Percentiles rank a stretch among this genome's conserved stretches.
These are phyloP conservation scores for Auriscalpium orientale DNA, from an alignment of 768 basidiomycete species.

Conservation along the genomic window DNA sequence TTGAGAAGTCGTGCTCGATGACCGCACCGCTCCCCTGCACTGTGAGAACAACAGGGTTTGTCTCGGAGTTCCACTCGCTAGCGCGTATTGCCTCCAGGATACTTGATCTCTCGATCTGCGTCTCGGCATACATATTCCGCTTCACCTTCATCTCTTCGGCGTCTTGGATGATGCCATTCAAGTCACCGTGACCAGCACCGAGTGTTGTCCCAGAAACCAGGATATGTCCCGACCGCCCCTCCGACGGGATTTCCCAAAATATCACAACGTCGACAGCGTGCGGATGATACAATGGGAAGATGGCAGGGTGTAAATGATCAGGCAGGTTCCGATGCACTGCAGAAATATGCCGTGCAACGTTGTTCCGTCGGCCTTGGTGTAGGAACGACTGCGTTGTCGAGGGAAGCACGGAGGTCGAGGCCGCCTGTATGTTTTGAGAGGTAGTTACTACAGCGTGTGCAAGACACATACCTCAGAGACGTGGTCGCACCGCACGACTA, in stretches of 20 bases:
- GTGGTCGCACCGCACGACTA: conserved; percentile 16
- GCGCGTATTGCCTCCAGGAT: conserved; percentile 58
- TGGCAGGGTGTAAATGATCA: conserved; percentile 34
- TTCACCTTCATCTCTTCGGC: conserved; percentile 58
- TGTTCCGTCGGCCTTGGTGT: conserved; percentile 41
- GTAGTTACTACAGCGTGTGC: too few species aligned
- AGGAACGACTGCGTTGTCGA: conserved; percentile 39
- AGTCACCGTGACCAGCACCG: conserved; percentile 61
- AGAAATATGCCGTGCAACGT: conserved; percentile 28
- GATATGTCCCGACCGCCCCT: conserved; percentile 54
- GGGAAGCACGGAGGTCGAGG: conserved; percentile 15
- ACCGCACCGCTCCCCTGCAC: conserved; percentile 33
- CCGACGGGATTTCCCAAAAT: conserved; percentile 65
- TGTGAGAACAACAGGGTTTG: conserved; percentile 58
- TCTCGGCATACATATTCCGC: conserved; percentile 89
- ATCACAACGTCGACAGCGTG: conserved; percentile 63
- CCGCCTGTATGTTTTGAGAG: not conserved
- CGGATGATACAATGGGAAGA: conserved; percentile 82
- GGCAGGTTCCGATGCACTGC: conserved; percentile 53
- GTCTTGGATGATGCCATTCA: conserved; percentile 53
- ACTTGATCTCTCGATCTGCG: conserved; percentile 60
- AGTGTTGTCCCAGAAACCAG: conserved; percentile 50
- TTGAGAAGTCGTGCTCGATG: conserved; percentile 55
- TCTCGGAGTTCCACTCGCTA: conserved; percentile 75
- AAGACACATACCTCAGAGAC: conserved; percentile 2